Evolutionary conservation across 2,329 filamentous ascomycete species (phyloP).

Genomic region (Alternaria metachromatica): DNA sequence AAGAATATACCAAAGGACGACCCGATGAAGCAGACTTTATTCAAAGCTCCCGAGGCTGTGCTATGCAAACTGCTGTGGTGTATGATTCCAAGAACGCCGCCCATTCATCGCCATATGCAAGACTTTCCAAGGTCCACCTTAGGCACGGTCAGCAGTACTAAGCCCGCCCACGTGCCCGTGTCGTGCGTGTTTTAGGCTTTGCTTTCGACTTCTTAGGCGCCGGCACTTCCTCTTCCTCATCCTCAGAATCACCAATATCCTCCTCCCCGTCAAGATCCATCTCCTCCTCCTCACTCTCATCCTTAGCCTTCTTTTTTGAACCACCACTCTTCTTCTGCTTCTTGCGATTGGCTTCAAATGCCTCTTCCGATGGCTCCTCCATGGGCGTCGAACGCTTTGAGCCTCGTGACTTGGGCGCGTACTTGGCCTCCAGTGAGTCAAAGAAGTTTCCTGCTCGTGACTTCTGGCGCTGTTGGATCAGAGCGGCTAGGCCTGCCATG

Average conservation of each 20-base stretch:
- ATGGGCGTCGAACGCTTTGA: slow-evolving; percentile 54
- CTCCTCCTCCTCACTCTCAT: slow-evolving; percentile 27
- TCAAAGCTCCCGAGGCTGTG: neutral
- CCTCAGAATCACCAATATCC: slow-evolving; percentile 35
- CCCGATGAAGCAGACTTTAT: neutral
- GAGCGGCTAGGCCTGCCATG: slow-evolving; percentile 45
- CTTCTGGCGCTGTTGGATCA: slow-evolving; percentile 48
- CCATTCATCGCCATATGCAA: neutral
- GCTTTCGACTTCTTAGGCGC: slow-evolving; percentile 28
- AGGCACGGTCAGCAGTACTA: slow-evolving; percentile 14
- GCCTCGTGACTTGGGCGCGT: slow-evolving; percentile 47
- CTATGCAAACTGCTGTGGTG: slow-evolving; percentile 17
- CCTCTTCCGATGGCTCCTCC: slow-evolving; percentile 69
- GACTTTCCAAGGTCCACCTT: neutral
- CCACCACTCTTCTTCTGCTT: slow-evolving; percentile 29
- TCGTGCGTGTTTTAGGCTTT: slow-evolving; percentile 19
- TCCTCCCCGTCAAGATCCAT: slow-evolving; percentile 35
- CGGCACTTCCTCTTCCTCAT: slow-evolving; percentile 29
- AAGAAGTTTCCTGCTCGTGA: slow-evolving; percentile 45
- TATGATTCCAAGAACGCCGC: slow-evolving; percentile 7
- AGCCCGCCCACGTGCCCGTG: slow-evolving; percentile 22
- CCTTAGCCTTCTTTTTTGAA: slow-evolving; percentile 28
- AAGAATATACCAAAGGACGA: neutral
- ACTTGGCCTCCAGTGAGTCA: slow-evolving; percentile 44
- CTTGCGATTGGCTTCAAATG: slow-evolving; percentile 54